Evolutionary conservation across 176 grass and related monocot genomes (phyloP).

Genomic region (Avena sativa): DNA sequence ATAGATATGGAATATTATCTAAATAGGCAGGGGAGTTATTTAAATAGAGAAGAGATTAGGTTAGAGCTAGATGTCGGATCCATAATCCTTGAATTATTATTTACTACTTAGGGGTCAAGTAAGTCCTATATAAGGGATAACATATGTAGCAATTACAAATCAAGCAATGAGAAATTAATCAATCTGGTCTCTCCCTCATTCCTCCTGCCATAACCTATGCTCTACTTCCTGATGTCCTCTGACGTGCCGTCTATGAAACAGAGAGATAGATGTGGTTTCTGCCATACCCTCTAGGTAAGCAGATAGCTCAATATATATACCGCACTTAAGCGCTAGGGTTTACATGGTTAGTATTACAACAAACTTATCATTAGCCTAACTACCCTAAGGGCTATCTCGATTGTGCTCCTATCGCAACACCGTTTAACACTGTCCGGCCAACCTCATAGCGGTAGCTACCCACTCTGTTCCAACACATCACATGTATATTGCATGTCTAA

Average conservation of each 20-base stretch:
- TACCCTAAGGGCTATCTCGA: too few relatives aligned
- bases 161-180: background rate
- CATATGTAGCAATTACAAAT: background rate
- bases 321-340: too few relatives aligned
- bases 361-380: too few relatives aligned
- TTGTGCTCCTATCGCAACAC: too few relatives aligned
- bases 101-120: background rate
- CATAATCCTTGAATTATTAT: background rate
- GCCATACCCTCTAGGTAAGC: too few relatives aligned
- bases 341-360: too few relatives aligned
- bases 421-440: background rate
- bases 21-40: background rate
- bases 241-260: background rate
- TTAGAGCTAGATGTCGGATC: background rate
- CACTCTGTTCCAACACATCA: background rate
- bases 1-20: background rate
- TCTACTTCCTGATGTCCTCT: background rate
- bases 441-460: background rate
- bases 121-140: background rate
- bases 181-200: background rate
- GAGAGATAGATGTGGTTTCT: too few relatives aligned
- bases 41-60: background rate
- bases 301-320: too few relatives aligned
- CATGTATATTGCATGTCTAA: conserved; percentile 14
- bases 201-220: background rate